phyloP scores from a whole-genome alignment of 2,329 filamentous ascomycete species.

The Pezicula carpinea region DNA sequence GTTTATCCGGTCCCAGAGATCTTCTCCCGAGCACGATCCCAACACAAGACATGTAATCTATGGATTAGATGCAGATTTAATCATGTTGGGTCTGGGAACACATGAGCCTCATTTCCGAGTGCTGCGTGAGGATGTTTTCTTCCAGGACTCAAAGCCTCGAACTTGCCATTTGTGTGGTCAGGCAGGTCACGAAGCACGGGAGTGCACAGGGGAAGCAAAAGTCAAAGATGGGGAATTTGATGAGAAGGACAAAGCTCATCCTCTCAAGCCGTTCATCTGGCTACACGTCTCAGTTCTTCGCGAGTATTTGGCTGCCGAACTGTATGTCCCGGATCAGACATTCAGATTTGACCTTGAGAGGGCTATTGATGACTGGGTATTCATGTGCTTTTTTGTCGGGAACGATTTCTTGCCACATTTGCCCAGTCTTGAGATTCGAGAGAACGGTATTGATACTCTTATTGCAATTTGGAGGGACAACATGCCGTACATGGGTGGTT shows the following conservation, averaged over 20 bases:
- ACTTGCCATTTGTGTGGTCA: conserved; percentile 88
- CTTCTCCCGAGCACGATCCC: conserved; percentile 85
- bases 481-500: conserved; percentile 85
- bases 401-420: conserved; percentile 98
- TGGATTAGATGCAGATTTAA: conserved; percentile 93
- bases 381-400: conserved; percentile 98
- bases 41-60: conserved; percentile 99
- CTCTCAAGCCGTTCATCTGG: conserved; percentile 95
- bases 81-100: conserved; percentile 95
- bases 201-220: conserved; percentile 76
- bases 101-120: conserved; percentile 98
- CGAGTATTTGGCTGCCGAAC: conserved; percentile 88
- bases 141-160: conserved; percentile 77
- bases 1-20: conserved; percentile 89
- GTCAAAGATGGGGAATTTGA: conserved; percentile 75
- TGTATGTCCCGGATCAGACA: conserved; percentile 74
- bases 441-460: conserved; percentile 93
- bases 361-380: conserved; percentile 96
- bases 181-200: conserved; percentile 81
- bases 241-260: conserved; percentile 67
- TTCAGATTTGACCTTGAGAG: conserved; percentile 93
- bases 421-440: conserved; percentile 93
- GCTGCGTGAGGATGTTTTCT: conserved; percentile 93
- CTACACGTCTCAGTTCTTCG: conserved; percentile 86
- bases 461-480: conserved; percentile 98